Percentiles rank a stretch among this genome's conserved stretches.
Evolutionary conservation across 2,329 filamentous ascomycete species (phyloP).

Genomic region (Tympanopsis confertula): DNA sequence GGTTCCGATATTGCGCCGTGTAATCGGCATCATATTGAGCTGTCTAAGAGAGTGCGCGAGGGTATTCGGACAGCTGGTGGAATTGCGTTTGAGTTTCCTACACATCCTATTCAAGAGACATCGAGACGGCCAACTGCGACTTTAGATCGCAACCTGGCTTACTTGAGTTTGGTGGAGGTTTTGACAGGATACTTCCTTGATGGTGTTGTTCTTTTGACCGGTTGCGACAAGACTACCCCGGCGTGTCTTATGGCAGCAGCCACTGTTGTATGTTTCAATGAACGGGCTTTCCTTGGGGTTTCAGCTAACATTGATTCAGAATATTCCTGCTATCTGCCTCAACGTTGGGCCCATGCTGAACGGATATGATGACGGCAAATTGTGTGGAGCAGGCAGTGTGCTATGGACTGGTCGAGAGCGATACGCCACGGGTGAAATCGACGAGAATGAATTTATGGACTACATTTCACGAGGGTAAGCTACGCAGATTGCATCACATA

Average conservation of each 20-base stretch:
- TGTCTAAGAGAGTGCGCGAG: conserved; percentile 35
- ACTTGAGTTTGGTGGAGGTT: conserved; percentile 33
- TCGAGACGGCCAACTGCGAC: conserved; percentile 31
- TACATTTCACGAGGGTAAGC: conserved; percentile 24
- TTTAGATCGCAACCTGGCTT: conserved; percentile 34
- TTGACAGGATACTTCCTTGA: conserved; percentile 34
- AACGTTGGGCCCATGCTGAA: conserved; percentile 42
- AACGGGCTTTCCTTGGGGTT: conserved; percentile 1
- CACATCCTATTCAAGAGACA: conserved; percentile 37
- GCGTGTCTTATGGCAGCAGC: conserved; percentile 38
- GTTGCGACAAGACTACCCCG: conserved; percentile 39
- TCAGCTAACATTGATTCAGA: conserved; percentile 8
- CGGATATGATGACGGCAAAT: conserved; percentile 25
- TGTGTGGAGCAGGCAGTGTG: conserved; percentile 30
- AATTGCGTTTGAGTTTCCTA: conserved; percentile 37
- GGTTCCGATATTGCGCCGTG: conserved; percentile 37
- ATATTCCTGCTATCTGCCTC: conserved; percentile 36
- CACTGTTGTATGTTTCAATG: conserved; percentile 17
- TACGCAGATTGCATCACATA: not conserved
- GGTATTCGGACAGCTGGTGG: conserved; percentile 34
- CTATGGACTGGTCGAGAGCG: conserved; percentile 35
- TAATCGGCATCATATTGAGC: conserved; percentile 34
- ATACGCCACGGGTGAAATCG: conserved; percentile 31
- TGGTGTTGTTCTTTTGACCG: conserved; percentile 35
- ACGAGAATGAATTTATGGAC: conserved; percentile 28